Conservation (phyloP, 345 rosid species). For the Eucalyptus polyanthemos region DNA sequence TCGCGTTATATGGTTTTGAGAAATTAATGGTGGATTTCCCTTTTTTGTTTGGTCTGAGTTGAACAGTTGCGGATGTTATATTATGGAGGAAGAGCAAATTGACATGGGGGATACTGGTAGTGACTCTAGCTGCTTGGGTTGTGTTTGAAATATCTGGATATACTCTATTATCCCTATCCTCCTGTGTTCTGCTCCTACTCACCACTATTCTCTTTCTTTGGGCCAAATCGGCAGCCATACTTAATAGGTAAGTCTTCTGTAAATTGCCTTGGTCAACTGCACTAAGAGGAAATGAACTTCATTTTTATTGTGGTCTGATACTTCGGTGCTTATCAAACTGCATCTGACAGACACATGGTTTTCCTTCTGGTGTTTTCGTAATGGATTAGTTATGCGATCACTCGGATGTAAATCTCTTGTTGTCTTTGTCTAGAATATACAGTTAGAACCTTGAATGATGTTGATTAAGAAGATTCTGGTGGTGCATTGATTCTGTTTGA, state of each 20-base stretch:
- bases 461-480: neutral
- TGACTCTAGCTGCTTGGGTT: conserved; percentile 70
- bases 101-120: conserved; percentile 52
- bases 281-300: neutral
- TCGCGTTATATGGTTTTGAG: neutral
- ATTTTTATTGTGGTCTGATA: neutral
- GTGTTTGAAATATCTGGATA: conserved; percentile 84
- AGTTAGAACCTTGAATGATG: neutral
- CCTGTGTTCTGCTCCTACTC: conserved; percentile 86
- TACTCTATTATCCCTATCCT: conserved; percentile 70
- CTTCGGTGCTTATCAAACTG: neutral
- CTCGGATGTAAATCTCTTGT: neutral
- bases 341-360: neutral
- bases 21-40: neutral
- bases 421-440: neutral
- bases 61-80: conserved; percentile 84
- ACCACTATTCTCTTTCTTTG: conserved; percentile 66
- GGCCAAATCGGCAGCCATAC: conserved; percentile 96
- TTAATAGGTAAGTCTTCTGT: conserved; percentile 46
- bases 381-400: neutral
- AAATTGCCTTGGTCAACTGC: neutral
- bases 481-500: neutral
- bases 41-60: neutral
- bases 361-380: neutral
- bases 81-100: conserved; percentile 70